These are phyloP conservation scores for Malus hybrid DNA, from an alignment of 331 rosid species.

Conservation along the genomic window DNA sequence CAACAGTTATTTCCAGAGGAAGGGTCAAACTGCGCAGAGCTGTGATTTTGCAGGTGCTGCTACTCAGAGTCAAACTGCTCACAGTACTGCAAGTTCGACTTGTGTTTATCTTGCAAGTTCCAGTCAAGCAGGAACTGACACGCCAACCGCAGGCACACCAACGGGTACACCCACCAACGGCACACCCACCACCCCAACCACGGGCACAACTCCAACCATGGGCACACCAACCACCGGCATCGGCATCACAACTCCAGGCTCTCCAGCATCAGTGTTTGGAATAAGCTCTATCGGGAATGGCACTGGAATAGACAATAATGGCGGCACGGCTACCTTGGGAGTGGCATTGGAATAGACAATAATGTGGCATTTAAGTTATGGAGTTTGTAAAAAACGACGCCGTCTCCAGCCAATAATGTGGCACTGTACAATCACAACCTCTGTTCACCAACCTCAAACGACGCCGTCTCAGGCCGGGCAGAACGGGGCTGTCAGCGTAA, in stretches of 20 bases:
- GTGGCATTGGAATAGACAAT: not conserved
- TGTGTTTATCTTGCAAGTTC: conserved; percentile 72
- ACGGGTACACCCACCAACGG: not conserved
- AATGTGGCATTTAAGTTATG: too few relatives aligned
- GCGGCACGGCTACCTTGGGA: conserved; percentile 12
- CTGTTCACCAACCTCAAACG: too few relatives aligned
- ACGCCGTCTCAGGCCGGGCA: too few relatives aligned
- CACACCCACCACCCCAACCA: conserved; percentile 13
- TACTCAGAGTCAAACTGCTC: conserved; percentile 35
- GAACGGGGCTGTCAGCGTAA: too few relatives aligned
- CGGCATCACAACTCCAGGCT: conserved; percentile 17
- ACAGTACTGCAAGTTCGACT: conserved; percentile 42
- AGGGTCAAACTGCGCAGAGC: conserved; percentile 48
- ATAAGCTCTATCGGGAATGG: conserved; percentile 54
- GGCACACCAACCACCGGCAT: conserved; percentile 6
- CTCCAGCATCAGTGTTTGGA: conserved; percentile 18
- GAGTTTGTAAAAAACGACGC: too few relatives aligned
- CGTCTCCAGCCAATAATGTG: too few relatives aligned
- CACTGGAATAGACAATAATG: conserved; percentile 7
- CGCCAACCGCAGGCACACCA: conserved; percentile 18
- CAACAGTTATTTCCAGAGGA: conserved; percentile 82
- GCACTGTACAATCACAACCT: too few relatives aligned
- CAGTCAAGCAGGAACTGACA: conserved; percentile 39
- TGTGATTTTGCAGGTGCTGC: conserved; percentile 84
- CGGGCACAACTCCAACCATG: not conserved